Base-by-base conservation (phyloP, 2,329 filamentous ascomycete species). In the Cladosporium oxysporum region DNA sequence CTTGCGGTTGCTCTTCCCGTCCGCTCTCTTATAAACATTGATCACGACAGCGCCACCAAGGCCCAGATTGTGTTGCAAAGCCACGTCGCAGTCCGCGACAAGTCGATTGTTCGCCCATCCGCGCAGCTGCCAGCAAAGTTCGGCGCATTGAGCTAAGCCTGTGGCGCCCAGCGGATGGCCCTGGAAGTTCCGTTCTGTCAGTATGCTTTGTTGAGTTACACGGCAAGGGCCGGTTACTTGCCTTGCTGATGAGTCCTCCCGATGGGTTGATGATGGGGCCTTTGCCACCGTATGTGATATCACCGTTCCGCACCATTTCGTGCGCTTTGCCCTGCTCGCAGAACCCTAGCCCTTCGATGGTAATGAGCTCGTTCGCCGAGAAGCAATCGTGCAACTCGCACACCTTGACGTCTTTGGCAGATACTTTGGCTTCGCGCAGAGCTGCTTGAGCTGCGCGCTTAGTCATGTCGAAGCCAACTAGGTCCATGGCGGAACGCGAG, bases 341-440 rank as follows among this genome's bases (percentile, higher is more conserved):
- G 10, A 98, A 85, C 2, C 92, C 93, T 0, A 98, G 84, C 0
- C 91, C 91, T 76, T 98, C 94, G 62, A 98, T 88, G 2, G 89
- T 89, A 62, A 96, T 86, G 89, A 98, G 91, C 82, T 98, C 92
- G 78, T 98, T 98, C 41, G 93, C 89, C 16, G 90, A 93, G 85
- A 98, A 98, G 83, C 94, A 98, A 81, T 98, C 94, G 80, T 98
- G 94, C 67, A 98, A 83, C 82, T 98, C 94, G 76, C 92, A 92
- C 21, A 98, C 91, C 74, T 90, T 88, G 70, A 94, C 85, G 71
- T 96, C 91, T 31, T 82, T 79, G 0, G 91, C 81, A 2, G 80
- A 80, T 1, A 88, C 84, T 35, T 87, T 86, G 0, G 92, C 92
- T 80, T 98, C 91, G 37, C 81, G 83, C 69, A 91, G 83, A 28